phyloP scores from a whole-genome alignment of 305 asterid genomes.

The Fraxinus paxiana region DNA sequence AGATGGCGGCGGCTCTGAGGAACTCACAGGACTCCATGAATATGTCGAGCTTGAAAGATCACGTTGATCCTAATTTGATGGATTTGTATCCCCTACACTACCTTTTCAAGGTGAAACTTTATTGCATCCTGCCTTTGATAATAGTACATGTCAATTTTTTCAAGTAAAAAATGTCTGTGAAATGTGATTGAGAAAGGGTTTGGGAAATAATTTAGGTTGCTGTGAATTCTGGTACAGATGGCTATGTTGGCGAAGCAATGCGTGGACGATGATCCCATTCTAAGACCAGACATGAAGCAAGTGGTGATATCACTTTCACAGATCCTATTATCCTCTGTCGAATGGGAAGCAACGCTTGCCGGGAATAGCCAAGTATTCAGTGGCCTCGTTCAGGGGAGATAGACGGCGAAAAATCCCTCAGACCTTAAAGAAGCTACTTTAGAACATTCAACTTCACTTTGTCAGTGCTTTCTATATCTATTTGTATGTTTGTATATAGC shows the following conservation, averaged over 20 bases:
- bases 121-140: neutral
- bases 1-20: conserved; percentile 82
- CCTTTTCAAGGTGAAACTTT: conserved; percentile 63
- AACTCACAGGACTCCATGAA: conserved; percentile 70
- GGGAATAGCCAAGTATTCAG: conserved; percentile 97
- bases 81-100: conserved; percentile 88
- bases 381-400: conserved; percentile 93
- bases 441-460: neutral
- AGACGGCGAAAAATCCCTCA: neutral
- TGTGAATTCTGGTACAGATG: conserved; percentile 38
- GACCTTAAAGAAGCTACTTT: neutral
- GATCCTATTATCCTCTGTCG: conserved; percentile 77
- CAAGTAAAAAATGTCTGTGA: neutral
- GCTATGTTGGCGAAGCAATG: conserved; percentile 88
- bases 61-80: conserved; percentile 68
- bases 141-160: neutral
- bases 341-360: conserved; percentile 99
- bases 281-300: conserved; percentile 94
- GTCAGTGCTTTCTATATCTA: neutral
- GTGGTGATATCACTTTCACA: conserved; percentile 81
- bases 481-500: neutral
- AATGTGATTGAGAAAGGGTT: neutral
- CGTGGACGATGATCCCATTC: conserved; percentile 77
- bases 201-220: neutral
- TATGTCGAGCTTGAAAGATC: conserved; percentile 78